These are phyloP conservation scores for Grosmannia penicillata DNA, from an alignment of 2,329 filamentous ascomycete species.

Conservation along the genomic window DNA sequence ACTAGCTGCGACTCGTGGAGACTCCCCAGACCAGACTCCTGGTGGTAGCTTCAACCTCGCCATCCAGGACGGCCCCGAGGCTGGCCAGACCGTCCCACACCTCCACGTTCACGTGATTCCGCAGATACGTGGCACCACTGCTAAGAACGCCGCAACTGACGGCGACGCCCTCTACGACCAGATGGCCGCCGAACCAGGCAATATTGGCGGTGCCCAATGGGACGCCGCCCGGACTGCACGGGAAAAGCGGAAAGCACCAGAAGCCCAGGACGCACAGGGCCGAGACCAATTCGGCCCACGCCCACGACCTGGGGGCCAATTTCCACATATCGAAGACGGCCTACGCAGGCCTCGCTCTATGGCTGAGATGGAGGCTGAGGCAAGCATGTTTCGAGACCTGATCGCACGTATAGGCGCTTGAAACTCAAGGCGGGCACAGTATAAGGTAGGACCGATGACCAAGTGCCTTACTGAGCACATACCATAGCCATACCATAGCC, in stretches of 20 bases:
- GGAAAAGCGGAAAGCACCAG: neutral
- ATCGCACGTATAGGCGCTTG: slow-evolving; percentile 17
- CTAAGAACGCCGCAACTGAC: slow-evolving; percentile 19
- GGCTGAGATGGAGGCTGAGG: slow-evolving; percentile 71
- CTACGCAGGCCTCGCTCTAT: slow-evolving; percentile 50
- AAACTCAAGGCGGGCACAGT: too few species aligned
- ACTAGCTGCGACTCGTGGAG: slow-evolving; percentile 17
- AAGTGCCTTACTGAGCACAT: too few species aligned
- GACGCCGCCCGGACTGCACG: slow-evolving; percentile 20
- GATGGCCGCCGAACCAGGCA: slow-evolving; percentile 73
- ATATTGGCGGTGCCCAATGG: slow-evolving; percentile 59
- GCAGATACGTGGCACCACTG: slow-evolving; percentile 41
- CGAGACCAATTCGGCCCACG: slow-evolving; percentile 1
- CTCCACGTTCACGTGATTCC: slow-evolving; percentile 90
- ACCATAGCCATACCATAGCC: neutral
- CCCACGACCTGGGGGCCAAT: slow-evolving; percentile 32
- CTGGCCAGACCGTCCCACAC: slow-evolving; percentile 88
- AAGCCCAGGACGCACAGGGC: slow-evolving; percentile 3
- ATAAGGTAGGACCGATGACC: too few species aligned
- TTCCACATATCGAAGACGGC: slow-evolving; percentile 58
- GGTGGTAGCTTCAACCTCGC: slow-evolving; percentile 76
- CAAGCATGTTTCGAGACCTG: slow-evolving; percentile 44
- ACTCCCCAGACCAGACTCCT: slow-evolving; percentile 15
- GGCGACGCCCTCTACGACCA: slow-evolving; percentile 66
- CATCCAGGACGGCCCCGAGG: slow-evolving; percentile 81